Evolutionary conservation across 2,329 filamentous ascomycete species (phyloP), one percentile per base, ranked within the genome.

Genomic region (Cladorrhinum sp.): DNA sequence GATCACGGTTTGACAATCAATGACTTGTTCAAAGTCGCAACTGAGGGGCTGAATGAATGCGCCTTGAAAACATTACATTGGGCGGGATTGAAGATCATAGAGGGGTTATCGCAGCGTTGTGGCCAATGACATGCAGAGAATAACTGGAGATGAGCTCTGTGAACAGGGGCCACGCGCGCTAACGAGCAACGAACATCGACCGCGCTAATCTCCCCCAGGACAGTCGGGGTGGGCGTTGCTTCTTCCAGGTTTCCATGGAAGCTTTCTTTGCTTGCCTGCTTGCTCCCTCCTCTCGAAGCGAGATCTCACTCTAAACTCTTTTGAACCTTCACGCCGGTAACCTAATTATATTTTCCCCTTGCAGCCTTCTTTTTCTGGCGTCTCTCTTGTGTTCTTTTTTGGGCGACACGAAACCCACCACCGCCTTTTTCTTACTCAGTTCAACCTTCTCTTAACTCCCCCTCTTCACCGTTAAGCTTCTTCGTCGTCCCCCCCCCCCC

Each of bases 61-160:
- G 8, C 23, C 27, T 50, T 36, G 49, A 45, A 29, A 32, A n/a
- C 41, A 32, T 18, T 2, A n/a, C 23, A 58, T 38, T 58, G 55
- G 45, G 45, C 7, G 36, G 18, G 18, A 27, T 27, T 48, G 58
- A 10, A 20, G 13, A 50, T 16, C 16, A 54, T 59, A 56, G 62
- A 62, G 59, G 62, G 59, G 59, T 12, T 57, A 64, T 48, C 61
- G 51, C 49, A 25, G 36, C 8, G 49, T 36, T 36, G 32, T 22
- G 24, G 25, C 41, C 55, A 57, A 55, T 58, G 53, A 51, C 6
- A 36, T 36, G 32, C 27, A 38, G 27, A 57, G 45, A 41, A 48
- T 57, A 41, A 57, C 61, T 60, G 54, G 56, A 53, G 32, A 13
- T 36, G 32, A 36, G 32, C 32, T 36, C 32, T 13, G 49, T 53